Evolutionary conservation across 2,329 filamentous ascomycete species (phyloP).

Genomic region (Sporothrix dimorphospora): DNA sequence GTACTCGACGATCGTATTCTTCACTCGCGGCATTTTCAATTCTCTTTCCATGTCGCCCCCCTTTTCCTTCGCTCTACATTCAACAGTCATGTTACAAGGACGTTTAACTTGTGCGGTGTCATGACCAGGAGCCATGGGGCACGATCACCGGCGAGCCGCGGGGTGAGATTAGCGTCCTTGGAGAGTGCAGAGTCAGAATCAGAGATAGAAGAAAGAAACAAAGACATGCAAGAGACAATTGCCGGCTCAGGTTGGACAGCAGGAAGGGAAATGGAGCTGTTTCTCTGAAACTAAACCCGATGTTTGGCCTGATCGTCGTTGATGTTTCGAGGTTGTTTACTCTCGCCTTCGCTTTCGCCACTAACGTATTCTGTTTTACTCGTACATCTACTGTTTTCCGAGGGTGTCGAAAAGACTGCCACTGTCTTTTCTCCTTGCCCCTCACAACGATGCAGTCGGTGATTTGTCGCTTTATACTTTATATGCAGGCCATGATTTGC

Average conservation of each 20-base stretch:
- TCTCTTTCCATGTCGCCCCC: background rate
- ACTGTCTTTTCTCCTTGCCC: background rate
- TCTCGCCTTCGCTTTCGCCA: background rate
- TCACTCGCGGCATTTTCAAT: background rate
- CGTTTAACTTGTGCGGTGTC: background rate
- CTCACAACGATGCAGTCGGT: background rate
- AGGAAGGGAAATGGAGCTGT: background rate
- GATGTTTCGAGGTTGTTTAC: constrained; percentile 15
- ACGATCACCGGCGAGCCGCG: background rate
- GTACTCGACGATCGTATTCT: background rate
- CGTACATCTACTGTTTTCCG: background rate
- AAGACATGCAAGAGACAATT: background rate
- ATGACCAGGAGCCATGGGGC: background rate
- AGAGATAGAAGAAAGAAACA: background rate
- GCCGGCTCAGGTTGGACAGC: background rate
- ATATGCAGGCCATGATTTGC: constrained; percentile 1
- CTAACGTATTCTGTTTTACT: background rate
- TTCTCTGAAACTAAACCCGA: background rate
- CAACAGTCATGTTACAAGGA: background rate
- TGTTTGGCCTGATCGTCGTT: background rate
- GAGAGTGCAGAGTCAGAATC: background rate
- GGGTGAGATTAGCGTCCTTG: background rate
- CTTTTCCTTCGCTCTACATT: background rate
- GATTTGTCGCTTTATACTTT: constrained; percentile 14
- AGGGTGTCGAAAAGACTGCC: background rate